Evolutionary conservation across 306 rosid species (phyloP).

Genomic region (barrel medic (Medicago truncatula)): DNA sequence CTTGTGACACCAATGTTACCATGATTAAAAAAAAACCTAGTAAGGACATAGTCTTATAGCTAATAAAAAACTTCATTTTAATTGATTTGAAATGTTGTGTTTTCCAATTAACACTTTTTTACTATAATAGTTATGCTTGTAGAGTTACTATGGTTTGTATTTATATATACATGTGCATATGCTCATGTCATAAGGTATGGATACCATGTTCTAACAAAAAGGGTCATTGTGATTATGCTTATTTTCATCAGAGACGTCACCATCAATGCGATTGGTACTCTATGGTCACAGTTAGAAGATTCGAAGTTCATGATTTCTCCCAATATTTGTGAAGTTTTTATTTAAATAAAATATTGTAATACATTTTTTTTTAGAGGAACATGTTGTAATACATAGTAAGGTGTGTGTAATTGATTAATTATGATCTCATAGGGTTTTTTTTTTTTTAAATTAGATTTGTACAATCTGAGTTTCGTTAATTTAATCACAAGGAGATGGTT

Average conservation of each 20-base stretch:
- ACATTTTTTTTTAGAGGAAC: too few relatives aligned
- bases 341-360: background rate
- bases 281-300: slow-evolving; percentile 46
- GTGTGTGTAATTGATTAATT: background rate
- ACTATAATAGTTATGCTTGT: background rate
- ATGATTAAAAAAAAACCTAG: slow-evolving; percentile 40
- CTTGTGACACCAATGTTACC: slow-evolving; percentile 48
- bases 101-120: background rate
- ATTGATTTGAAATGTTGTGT: background rate
- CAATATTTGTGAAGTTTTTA: slow-evolving; percentile 3
- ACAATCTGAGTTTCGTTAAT: too few relatives aligned
- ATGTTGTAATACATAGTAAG: background rate
- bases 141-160: slow-evolving; percentile 15
- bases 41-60: slow-evolving; percentile 37
- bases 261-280: slow-evolving; percentile 41
- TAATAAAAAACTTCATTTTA: slow-evolving; percentile 46
- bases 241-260: background rate
- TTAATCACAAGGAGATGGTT: too few relatives aligned
- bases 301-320: slow-evolving; percentile 50
- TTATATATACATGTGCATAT: slow-evolving; percentile 39
- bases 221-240: slow-evolving; percentile 53
- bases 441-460: too few relatives aligned
- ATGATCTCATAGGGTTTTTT: too few relatives aligned
- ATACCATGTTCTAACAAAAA: slow-evolving; percentile 51
- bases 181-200: slow-evolving; percentile 42